Base-by-base conservation (phyloP, 2,329 filamentous ascomycete species). In the Phyllosticta paracitricarpa region DNA sequence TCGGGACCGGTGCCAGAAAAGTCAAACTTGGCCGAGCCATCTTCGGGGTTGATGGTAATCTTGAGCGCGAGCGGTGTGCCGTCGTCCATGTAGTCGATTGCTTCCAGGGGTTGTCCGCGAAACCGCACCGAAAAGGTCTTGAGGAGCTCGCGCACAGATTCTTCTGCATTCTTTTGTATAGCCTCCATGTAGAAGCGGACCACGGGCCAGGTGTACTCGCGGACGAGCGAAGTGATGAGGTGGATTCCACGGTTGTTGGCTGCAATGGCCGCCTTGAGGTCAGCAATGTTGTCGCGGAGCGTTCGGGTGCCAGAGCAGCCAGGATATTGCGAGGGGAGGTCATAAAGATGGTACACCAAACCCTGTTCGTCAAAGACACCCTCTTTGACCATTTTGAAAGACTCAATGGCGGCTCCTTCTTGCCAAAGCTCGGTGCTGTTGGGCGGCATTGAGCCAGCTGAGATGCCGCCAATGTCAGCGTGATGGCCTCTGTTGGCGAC, bases 331-430 rank as follows among this genome's bases (percentile, higher is more conserved):
- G 64, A 68, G 0, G 73, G 70, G 10, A 69, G 67, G 14, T 69
- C 59, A 22, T 67, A 64, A 14, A 74, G 58, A 14, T 71, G 62
- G 62, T 71, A 66, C 9, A 64, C 67, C 12, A 75, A 65, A 0
- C 66, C 66, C 4, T 66, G 65, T 62, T 77, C 74, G 51, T 75
- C 68, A 54, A 78, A 77, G 0, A 67, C 55, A 0, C 72, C 75
- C 10, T 71, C 64, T 2, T 67, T 64, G 3, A 76, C 69, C 1
- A 76, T 63, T 25, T 64, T 76, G 62, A 77, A 75, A 0, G 76
- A 75, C 60, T 78, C 73, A 8, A 80, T 78, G 0, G 75, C 74
- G 1, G 77, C 78, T 8, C 78, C 78, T 64, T 80, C 78, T 64
- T 80, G 75, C 71, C 73, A 78, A 1, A 80, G 67, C 57, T 78